Evolutionary conservation across 2,329 filamentous ascomycete genomes (phyloP), one percentile per base, ranked within the genome.

Genomic region (Aurifilum marmelostoma): DNA sequence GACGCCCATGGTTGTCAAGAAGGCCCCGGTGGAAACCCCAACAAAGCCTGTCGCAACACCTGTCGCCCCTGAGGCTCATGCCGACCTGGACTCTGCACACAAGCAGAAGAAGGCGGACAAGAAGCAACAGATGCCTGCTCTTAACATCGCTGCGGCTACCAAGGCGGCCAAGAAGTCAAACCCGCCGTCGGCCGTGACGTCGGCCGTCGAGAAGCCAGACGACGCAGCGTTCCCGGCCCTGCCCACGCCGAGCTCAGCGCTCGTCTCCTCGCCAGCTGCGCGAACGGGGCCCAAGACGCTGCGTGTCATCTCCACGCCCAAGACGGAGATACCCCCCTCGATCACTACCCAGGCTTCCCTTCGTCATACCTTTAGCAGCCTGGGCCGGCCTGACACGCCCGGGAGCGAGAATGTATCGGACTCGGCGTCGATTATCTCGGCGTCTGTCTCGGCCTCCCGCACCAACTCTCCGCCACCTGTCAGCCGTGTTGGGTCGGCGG

Each of bases 371-470:
- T 18, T 75, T 32, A 75, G 75, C 65, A 70, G 77, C 43, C 27
- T 69, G 52, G 80, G 90, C 68, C 83, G 87, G 8, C 91, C 92
- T n/a, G 89, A 88, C 37, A 94, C 92, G 0, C 91, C 92, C 0
- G 87, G 91, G 75, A 68, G 65, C 34, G 92, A 94, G 75, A 83
- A 88, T 67, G 84, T 92, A 47, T 93, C 91, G n/a, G 92, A 95
- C 75, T 92, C 87, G 67, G 89, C 91, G 14, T 94, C 91, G 0
- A 82, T 94, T 29, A 85, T 92, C 5, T 94, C 92, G 21, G 85
- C 89, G 2, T 92, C 91, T 1, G 80, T 91, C 43, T 92, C 86
- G 0, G 82, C 83, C 21, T 89, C 92, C 18, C 87, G 92, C 58
- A 88, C 91, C 21, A 92, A 85, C 75, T 93, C 92, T 4, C 92